Evolutionary conservation across 208 protist species (phyloP).

Genomic region (Wallacemonas sp.): DNA sequence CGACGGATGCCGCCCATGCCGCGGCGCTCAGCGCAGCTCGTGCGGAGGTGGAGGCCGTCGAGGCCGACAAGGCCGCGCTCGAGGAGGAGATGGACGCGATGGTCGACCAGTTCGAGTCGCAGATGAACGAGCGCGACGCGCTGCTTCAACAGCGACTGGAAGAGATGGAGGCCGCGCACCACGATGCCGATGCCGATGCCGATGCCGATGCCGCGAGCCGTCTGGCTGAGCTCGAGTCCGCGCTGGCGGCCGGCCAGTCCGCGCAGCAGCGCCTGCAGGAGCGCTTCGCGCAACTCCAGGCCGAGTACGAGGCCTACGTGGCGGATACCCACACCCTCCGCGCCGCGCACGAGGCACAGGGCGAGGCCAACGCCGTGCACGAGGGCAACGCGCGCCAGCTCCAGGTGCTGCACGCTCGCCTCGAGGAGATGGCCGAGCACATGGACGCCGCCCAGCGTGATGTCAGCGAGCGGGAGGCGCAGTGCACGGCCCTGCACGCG

Average conservation of each 20-base stretch:
- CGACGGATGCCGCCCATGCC: background rate
- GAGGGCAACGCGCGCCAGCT: constrained; percentile 33
- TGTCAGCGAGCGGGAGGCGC: constrained; percentile 16
- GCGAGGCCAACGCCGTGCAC: constrained; percentile 20
- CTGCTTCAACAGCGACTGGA: constrained; percentile 13
- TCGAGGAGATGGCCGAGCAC: constrained; percentile 31
- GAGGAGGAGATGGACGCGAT: constrained; percentile 21
- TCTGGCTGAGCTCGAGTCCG: constrained; percentile 7
- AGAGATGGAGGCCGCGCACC: background rate
- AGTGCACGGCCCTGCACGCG: constrained; percentile 7
- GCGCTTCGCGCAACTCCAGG: constrained; percentile 52
- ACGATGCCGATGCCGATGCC: background rate
- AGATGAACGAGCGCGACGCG: constrained; percentile 18
- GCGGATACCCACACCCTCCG: constrained; percentile 27
- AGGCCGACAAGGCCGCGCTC: constrained; percentile 12
- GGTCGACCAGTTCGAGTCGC: constrained; percentile 10
- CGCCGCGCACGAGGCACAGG: constrained; percentile 18
- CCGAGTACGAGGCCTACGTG: constrained; percentile 41
- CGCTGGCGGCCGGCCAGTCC: constrained; percentile 11
- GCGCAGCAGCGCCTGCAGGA: constrained; percentile 32
- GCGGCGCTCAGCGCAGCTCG: constrained; percentile 4
- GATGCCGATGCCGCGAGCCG: background rate
- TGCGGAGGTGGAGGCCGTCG: background rate
- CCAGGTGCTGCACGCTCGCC: constrained; percentile 19
- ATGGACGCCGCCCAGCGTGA: constrained; percentile 38